These are phyloP conservation scores for Coemansia sp. DNA, from an alignment of 192 early-diverging fungal genomes.

Conservation along the genomic window DNA sequence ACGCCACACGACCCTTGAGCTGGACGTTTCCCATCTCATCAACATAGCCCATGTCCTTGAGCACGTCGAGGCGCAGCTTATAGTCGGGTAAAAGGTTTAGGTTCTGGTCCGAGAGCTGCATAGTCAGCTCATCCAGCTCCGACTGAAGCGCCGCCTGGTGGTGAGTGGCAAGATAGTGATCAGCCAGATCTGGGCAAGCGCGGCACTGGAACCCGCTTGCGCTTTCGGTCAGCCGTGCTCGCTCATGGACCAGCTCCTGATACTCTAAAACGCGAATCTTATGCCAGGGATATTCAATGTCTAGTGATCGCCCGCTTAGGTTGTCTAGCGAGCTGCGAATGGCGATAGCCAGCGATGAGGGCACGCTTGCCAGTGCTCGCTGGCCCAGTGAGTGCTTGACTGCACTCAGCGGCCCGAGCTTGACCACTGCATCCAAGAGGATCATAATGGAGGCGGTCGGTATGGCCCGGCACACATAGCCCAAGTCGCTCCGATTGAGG, in stretches of 20 bases:
- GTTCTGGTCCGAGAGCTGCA: constrained; percentile 86
- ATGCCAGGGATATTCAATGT: constrained; percentile 74
- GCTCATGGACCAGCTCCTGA: constrained; percentile 68
- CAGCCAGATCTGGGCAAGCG: constrained; percentile 36
- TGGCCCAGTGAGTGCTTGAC: constrained; percentile 15
- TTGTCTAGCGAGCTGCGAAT: constrained; percentile 28
- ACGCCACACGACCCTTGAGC: constrained; percentile 94
- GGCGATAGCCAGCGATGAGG: constrained; percentile 47
- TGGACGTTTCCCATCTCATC: constrained; percentile 84
- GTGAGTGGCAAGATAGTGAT: constrained; percentile 58
- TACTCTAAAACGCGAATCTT: constrained; percentile 89
- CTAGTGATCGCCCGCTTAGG: constrained; percentile 32
- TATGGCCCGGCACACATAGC: constrained; percentile 12
- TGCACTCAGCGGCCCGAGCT: constrained; percentile 6
- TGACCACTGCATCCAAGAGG: constrained; percentile 26
- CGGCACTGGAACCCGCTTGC: constrained; percentile 35
- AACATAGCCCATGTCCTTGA: constrained; percentile 77
- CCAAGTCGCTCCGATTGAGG: constrained; percentile 12
- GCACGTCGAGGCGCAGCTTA: constrained; percentile 80
- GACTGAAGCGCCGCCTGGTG: constrained; percentile 61
- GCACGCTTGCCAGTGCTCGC: constrained; percentile 1
- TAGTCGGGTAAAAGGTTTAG: constrained; percentile 93
- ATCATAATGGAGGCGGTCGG: constrained; percentile 21
- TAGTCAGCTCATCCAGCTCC: constrained; percentile 71
- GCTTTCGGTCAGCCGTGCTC: constrained; percentile 50